Percentiles rank a stretch among this genome's conserved stretches.
phyloP scores from a whole-genome alignment of 208 protist genomes.

The Borovskyia barvae region DNA sequence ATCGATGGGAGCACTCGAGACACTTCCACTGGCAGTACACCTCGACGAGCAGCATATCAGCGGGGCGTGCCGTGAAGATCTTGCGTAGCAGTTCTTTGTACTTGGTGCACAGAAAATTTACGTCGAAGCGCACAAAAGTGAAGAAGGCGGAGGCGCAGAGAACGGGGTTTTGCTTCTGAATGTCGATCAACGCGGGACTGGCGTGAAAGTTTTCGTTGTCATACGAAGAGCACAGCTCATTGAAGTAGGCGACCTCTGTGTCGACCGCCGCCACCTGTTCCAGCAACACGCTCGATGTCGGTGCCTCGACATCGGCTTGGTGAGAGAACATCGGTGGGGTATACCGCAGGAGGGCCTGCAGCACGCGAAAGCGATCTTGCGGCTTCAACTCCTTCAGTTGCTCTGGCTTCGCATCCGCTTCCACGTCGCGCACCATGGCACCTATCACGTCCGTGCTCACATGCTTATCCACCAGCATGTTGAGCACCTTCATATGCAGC shows the following conservation, averaged over 20 bases:
- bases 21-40: slow-evolving; percentile 71
- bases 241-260: slow-evolving; percentile 58
- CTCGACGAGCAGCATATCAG: slow-evolving; percentile 55
- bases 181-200: slow-evolving; percentile 23
- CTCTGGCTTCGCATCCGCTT: slow-evolving; percentile 29
- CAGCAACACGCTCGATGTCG: slow-evolving; percentile 19
- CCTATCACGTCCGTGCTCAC: slow-evolving; percentile 34
- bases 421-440: slow-evolving; percentile 51
- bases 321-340: slow-evolving; percentile 40
- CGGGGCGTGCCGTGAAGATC: slow-evolving; percentile 36
- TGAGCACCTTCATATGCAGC: slow-evolving; percentile 73
- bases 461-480: slow-evolving; percentile 64
- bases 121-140: slow-evolving; percentile 81
- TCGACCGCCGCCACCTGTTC: slow-evolving; percentile 27
- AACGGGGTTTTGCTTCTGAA: slow-evolving; percentile 24
- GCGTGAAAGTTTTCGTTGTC: slow-evolving; percentile 24
- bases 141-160: slow-evolving; percentile 65
- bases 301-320: slow-evolving; percentile 15
- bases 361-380: slow-evolving; percentile 70
- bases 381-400: slow-evolving; percentile 45
- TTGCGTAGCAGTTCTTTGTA: slow-evolving; percentile 71
- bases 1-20: slow-evolving; percentile 47
- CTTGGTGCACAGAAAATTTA: slow-evolving; percentile 50
- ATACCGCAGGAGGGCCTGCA: slow-evolving; percentile 80
- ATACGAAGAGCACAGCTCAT: slow-evolving; percentile 47